Percentiles rank a stretch among this genome's conserved stretches.
Evolutionary conservation across 768 basidiomycete species (phyloP).

Genomic region (Hygrocybe coccinea): DNA sequence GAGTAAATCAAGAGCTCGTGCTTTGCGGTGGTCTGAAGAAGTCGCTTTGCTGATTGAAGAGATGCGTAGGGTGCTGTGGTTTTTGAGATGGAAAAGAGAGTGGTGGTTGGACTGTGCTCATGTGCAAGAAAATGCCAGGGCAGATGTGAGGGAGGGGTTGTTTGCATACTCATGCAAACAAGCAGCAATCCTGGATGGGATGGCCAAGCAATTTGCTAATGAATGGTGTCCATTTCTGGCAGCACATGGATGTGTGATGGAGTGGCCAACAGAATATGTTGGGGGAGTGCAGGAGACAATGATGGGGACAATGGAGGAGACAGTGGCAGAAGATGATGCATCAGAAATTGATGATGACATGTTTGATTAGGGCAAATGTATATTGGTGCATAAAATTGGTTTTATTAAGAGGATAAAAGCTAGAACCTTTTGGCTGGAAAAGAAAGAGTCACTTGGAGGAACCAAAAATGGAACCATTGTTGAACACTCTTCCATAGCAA

Average conservation of each 20-base stretch:
- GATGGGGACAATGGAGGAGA: neutral
- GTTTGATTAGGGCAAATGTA: neutral
- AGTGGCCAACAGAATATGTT: neutral
- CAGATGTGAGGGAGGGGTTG: constrained; percentile 7
- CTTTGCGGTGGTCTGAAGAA: constrained; percentile 22
- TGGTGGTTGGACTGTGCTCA: constrained; percentile 2
- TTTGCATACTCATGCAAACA: constrained; percentile 6
- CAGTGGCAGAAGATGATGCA: neutral
- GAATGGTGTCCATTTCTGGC: neutral
- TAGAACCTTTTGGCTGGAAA: too few species aligned
- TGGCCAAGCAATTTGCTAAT: neutral
- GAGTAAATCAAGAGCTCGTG: constrained; percentile 17
- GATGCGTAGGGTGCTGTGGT: constrained; percentile 22
- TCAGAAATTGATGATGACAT: neutral
- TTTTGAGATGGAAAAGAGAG: constrained; percentile 14
- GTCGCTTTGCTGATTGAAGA: constrained; percentile 23
- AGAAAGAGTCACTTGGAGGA: too few species aligned
- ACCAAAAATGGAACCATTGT: too few species aligned
- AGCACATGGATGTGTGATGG: neutral
- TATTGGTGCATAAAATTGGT: too few species aligned
- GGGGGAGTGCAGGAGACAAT: neutral
- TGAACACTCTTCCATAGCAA: too few species aligned
- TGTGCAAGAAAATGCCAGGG: neutral
- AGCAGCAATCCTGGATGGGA: neutral
- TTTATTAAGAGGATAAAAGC: too few species aligned